Conservation (phyloP, 202 grass and related monocot species). For the Brachypodium distachyon region DNA sequence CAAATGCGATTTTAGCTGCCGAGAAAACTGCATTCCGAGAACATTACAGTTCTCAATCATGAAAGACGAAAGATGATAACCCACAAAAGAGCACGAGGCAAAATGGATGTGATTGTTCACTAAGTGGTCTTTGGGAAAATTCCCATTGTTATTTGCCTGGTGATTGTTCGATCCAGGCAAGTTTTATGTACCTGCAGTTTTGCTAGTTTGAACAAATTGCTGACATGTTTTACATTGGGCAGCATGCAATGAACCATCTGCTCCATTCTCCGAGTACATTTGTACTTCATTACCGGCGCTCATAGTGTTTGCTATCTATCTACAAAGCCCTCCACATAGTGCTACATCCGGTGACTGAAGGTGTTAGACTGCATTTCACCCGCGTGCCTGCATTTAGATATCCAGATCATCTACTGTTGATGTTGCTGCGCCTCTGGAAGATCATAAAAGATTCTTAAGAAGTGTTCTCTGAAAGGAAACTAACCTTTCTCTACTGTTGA, state of each 20-base stretch:
- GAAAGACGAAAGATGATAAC: slow-evolving; percentile 84
- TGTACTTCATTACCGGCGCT: slow-evolving; percentile 63
- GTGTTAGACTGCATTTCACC: too few species aligned
- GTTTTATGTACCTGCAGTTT: not conserved
- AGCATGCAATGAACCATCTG: slow-evolving; percentile 83
- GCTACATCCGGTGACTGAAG: not conserved
- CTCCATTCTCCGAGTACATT: slow-evolving; percentile 60
- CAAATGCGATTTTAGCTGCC: slow-evolving; percentile 59
- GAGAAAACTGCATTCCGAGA: slow-evolving; percentile 55
- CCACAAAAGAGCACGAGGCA: slow-evolving; percentile 48
- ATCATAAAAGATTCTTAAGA: too few species aligned
- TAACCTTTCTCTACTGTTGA: too few species aligned
- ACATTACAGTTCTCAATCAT: slow-evolving; percentile 60
- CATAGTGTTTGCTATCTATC: slow-evolving; percentile 48
- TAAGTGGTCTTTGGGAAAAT: slow-evolving; percentile 67
- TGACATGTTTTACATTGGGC: slow-evolving; percentile 11
- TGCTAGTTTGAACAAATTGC: not conserved
- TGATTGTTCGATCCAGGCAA: slow-evolving; percentile 20
- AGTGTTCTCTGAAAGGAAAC: too few species aligned
- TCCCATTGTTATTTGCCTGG: slow-evolving; percentile 38
- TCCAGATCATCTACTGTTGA: too few species aligned
- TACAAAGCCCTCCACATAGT: slow-evolving; percentile 67
- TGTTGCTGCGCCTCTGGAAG: too few species aligned
- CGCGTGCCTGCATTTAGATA: too few species aligned
- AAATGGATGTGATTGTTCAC: slow-evolving; percentile 20